These are phyloP conservation scores for Penicillium cataractarum DNA, from an alignment of 495 filamentous ascomycete species.

Conservation along the genomic window DNA sequence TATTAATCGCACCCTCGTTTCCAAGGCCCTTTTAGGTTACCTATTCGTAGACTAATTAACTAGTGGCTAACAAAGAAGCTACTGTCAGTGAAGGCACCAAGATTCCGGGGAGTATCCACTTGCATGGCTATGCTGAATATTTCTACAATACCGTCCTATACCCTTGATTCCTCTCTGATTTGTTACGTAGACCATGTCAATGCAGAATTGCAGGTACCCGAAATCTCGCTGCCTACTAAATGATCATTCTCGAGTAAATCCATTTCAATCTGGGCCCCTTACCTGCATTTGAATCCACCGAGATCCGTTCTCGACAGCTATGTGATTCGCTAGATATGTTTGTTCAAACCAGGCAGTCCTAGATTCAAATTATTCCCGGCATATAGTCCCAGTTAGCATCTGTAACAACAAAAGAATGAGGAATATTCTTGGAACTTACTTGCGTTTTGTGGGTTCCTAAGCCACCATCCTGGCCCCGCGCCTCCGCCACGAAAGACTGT, in stretches of 20 bases:
- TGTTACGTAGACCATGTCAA: neutral
- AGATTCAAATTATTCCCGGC: constrained; percentile 1
- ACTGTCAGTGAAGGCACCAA: constrained; percentile 15
- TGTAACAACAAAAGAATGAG: neutral
- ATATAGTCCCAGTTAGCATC: constrained; percentile 5
- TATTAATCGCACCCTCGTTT: constrained; percentile 4
- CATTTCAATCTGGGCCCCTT: neutral
- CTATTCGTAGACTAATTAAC: neutral
- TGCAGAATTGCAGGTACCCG: constrained; percentile 13
- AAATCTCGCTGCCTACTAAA: constrained; percentile 14
- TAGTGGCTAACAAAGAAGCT: neutral
- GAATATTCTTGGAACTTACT: neutral
- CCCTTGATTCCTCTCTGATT: neutral
- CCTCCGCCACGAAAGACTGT: neutral
- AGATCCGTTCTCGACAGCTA: neutral
- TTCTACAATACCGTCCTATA: neutral
- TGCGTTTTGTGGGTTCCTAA: neutral
- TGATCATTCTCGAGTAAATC: neutral
- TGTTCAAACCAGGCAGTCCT: constrained; percentile 5
- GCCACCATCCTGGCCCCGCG: constrained; percentile 16
- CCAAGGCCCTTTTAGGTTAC: neutral
- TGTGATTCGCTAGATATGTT: neutral
- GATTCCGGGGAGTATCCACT: constrained; percentile 18
- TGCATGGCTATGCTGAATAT: constrained; percentile 12
- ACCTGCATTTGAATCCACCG: neutral